These are phyloP conservation scores for Aspergillus alliaceus DNA, from an alignment of 2,329 filamentous ascomycete species.

Conservation along the genomic window DNA sequence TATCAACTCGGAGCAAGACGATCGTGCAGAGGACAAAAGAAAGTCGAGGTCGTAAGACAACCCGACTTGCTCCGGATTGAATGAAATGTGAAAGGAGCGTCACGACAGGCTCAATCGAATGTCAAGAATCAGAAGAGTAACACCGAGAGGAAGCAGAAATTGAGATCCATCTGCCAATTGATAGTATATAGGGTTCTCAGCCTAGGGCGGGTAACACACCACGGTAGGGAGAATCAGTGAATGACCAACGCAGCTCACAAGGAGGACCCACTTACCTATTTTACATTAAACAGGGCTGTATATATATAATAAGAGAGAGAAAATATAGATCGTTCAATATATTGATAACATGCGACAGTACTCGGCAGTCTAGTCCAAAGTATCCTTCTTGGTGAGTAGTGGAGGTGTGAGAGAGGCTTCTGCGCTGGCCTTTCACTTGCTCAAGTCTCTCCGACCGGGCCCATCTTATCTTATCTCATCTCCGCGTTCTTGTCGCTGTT, in stretches of 20 bases:
- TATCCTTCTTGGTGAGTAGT: neutral
- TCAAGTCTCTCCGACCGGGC: constrained; percentile 14
- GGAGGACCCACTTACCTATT: constrained; percentile 9
- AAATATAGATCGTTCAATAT: neutral
- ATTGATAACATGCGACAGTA: constrained; percentile 4
- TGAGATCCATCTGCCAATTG: constrained; percentile 10
- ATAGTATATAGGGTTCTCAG: constrained; percentile 12
- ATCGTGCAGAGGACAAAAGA: neutral
- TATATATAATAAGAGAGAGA: constrained; percentile 5
- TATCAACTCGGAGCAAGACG: neutral
- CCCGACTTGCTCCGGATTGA: neutral
- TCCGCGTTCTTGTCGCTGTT: constrained; percentile 27
- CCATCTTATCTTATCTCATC: constrained; percentile 38
- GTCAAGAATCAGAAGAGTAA: constrained; percentile 2
- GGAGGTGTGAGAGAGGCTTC: constrained; percentile 19
- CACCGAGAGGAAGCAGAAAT: neutral
- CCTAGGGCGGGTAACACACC: constrained; percentile 10
- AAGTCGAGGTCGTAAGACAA: neutral
- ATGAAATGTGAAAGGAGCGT: constrained; percentile 1
- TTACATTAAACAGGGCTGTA: constrained; percentile 1
- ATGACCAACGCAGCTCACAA: constrained; percentile 4
- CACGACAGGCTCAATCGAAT: constrained; percentile 4
- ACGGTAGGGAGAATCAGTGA: constrained; percentile 22
- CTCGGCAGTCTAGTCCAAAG: neutral
- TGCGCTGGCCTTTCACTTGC: constrained; percentile 13